Conservation (phyloP, 306 rosid species). For the Ormosia semicastrata region DNA sequence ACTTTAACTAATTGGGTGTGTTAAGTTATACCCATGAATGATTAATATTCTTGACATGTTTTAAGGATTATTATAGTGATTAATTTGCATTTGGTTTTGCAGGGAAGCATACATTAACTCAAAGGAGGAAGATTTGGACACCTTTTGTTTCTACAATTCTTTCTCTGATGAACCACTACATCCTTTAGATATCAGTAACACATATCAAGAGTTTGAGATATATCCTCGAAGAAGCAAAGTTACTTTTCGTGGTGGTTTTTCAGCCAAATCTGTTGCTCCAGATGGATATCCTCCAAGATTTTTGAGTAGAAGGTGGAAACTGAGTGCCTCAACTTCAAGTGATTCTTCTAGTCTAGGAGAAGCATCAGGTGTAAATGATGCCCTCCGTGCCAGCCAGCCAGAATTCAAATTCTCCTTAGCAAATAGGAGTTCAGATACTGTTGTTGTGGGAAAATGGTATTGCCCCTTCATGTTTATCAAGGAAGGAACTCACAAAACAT, state of each 20-base stretch:
- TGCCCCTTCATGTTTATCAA: conserved; percentile 63
- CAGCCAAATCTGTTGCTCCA: conserved; percentile 47
- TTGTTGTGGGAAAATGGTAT: conserved; percentile 75
- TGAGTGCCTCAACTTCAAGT: conserved; percentile 23
- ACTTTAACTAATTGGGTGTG: neutral
- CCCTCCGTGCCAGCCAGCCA: conserved; percentile 43
- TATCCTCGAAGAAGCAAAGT: conserved; percentile 33
- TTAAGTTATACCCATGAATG: neutral
- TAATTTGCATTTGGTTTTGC: conserved; percentile 14
- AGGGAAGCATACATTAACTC: conserved; percentile 53
- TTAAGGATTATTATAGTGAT: neutral
- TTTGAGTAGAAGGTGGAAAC: conserved; percentile 50
- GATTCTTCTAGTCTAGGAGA: conserved; percentile 36
- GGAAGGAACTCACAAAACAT: conserved; percentile 46
- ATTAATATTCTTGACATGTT: neutral
- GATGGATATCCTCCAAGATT: conserved; percentile 59
- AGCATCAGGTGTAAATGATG: conserved; percentile 49
- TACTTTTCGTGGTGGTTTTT: conserved; percentile 42
- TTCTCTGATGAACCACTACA: conserved; percentile 25
- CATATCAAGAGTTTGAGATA: conserved; percentile 48
- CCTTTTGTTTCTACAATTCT: conserved; percentile 41
- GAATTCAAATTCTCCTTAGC: conserved; percentile 31
- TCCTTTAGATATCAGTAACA: conserved; percentile 36
- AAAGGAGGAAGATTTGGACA: conserved; percentile 42
- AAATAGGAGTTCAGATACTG: conserved; percentile 13